Evolutionary conservation across 2,329 filamentous ascomycete species (phyloP), one percentile per base, ranked within the genome.

Genomic region (Amylocarpus encephaloides): DNA sequence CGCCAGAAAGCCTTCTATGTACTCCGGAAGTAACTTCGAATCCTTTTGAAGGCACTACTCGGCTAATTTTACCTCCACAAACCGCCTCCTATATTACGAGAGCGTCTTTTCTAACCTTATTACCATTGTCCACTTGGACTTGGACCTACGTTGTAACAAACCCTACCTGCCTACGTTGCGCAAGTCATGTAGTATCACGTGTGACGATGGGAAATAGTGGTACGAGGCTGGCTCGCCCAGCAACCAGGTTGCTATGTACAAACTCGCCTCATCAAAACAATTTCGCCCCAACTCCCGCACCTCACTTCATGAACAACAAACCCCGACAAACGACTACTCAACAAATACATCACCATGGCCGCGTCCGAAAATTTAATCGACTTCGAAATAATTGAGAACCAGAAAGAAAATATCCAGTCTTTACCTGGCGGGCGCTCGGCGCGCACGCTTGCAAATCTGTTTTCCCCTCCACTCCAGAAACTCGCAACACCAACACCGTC

Each of bases 331-430:
- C 48, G 26, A 58, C 53, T 35, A 9, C 10, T 19, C 13, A 15
- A 57, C 52, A 48, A 54, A 54, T 6, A 46, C 42, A 51, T 48
- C 56, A 65, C 60, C 59, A 71, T 62, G 62, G 81, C 82, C 72
- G 71, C 62, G 58, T 65, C 68, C 36, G 69, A 68, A 52, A 79
- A 84, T 59, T 68, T 81, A 35, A 80, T 85, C 65, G 73, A 82
- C 71, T 97, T 98, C 72, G 87, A 95, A 62, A 80, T 96, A 56
- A 96, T 98, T 70, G 93, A 98, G 72, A 82, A 80, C 42, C 91
- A 96, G 63, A 98, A 98, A 71, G 93, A 98, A 72, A 98, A 98
- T 70, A 96, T 98, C 50, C 91, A 96, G 69, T 84, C 90, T 18
- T 78, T 98, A 11, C 91, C 92, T 13, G 86, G 88, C 55, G 93